A percentile compares a stretch with the other conserved stretches of the same genome.
Conservation (phyloP, 345 rosid species). For the Eucalyptus pumila region DNA sequence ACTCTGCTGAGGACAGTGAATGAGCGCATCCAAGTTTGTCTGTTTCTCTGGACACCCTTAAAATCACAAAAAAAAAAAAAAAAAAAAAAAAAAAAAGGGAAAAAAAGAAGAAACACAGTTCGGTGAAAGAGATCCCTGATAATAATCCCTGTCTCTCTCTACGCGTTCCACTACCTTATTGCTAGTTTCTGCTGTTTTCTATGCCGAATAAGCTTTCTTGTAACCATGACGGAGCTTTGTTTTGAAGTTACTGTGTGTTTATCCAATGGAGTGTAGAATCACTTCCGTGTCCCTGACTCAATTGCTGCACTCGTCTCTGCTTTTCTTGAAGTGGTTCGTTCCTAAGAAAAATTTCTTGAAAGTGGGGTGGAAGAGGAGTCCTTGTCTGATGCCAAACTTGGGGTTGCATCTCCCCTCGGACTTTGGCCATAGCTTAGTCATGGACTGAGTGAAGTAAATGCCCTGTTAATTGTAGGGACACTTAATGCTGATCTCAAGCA, state of each 20-base stretch:
- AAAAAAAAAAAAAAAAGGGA: background rate
- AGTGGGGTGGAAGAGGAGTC: background rate
- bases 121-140: background rate
- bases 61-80: background rate
- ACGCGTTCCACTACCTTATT: background rate
- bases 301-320: background rate
- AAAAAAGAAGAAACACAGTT: background rate
- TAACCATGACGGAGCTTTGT: background rate
- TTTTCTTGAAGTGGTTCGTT: background rate
- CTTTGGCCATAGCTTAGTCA: background rate
- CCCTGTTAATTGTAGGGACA: background rate
- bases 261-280: background rate
- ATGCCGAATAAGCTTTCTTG: background rate
- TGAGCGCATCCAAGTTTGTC: background rate
- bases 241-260: background rate
- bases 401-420: background rate
- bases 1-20: background rate
- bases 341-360: background rate
- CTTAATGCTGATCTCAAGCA: background rate
- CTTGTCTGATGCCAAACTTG: background rate
- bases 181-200: background rate
- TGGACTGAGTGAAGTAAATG: background rate
- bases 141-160: background rate
- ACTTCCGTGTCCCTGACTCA: background rate
- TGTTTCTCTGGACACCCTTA: background rate